Evolutionary conservation across 805 yeast species (phyloP).

Genomic region (Candida stauntonica): DNA sequence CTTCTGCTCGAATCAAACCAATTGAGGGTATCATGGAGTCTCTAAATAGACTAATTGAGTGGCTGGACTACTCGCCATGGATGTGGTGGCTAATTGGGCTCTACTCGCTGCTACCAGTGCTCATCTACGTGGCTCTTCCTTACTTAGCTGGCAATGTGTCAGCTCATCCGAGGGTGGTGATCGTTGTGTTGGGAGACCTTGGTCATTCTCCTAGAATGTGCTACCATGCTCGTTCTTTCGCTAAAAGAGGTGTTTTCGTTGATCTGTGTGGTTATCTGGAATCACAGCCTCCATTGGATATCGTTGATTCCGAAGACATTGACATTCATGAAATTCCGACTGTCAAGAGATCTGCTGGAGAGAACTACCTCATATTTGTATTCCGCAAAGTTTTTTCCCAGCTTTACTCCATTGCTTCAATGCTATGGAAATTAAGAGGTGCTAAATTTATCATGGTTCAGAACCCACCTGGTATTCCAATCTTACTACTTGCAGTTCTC

Average conservation of each 20-base stretch:
- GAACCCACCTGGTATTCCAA: conserved; percentile 92
- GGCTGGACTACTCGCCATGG: conserved; percentile 33
- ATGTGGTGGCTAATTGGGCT: conserved; percentile 41
- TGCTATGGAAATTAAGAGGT: conserved; percentile 53
- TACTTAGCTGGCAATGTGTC: conserved; percentile 32
- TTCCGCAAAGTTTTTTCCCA: conserved; percentile 56
- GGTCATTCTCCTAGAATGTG: conserved; percentile 95
- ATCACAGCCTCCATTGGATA: conserved; percentile 45
- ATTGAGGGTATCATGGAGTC: not conserved
- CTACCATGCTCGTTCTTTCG: conserved; percentile 80
- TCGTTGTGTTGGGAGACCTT: conserved; percentile 86
- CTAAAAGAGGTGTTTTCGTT: conserved; percentile 64
- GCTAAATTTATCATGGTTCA: conserved; percentile 70
- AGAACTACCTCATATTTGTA: conserved; percentile 59
- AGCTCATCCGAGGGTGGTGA: conserved; percentile 52
- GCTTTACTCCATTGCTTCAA: conserved; percentile 38
- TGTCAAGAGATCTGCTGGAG: conserved; percentile 31
- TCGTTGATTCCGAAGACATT: conserved; percentile 46
- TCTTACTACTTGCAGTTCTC: conserved; percentile 57
- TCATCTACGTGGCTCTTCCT: conserved; percentile 33
- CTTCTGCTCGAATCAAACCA: too few species aligned
- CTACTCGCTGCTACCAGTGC: conserved; percentile 39
- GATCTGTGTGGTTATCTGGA: conserved; percentile 82
- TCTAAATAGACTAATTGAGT: conserved; percentile 1
- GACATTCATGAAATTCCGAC: conserved; percentile 45